Evolutionary conservation across 768 basidiomycete species (phyloP), one percentile per base, ranked within the genome.

Genomic region (Leccinum aurantiacum): DNA sequence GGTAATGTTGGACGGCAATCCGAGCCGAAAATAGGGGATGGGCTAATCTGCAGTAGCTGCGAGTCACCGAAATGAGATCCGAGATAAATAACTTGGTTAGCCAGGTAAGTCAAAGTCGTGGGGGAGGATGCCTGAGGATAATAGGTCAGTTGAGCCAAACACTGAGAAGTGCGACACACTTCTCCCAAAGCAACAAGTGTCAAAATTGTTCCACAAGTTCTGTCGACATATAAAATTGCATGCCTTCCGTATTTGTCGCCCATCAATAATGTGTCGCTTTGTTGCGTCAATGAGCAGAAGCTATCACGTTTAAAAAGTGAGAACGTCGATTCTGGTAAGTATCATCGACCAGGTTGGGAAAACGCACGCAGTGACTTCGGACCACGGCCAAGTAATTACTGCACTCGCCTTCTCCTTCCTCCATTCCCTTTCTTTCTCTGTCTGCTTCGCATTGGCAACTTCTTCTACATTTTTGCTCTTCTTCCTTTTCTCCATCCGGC

Each of bases 51-150:
- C 2, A 95, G 65, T 10, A 95, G 74, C 63, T 93, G 90, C 1
- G 92, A 89, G 69, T 95, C 87, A 17, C 91, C 92, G 15, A 82
- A 77, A 64, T 93, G 89, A 6, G 93, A 95, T 17, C 93, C 91
- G 22, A 94, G 77, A 67, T 87, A 96, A 8, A 94, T 62, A 9
- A 82, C 74, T 70, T 91, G 87, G 51, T 84, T 80, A 6, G 85
- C 79, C 13, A 97, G 79, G 65, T 93, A 88, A 1, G 89, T 85
- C 60, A 96, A 68, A 11, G 85, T 81, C 10, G 80, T 89, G 0
- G 92, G 77, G 10, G 91, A 79, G 1, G 93, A 90, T 31, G 83
- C 82, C 91, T 93, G 56, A 13, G 27, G 29, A 13, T 44, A 46
- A 55, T 1, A 61, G 15, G 49, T 67, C 3, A 59, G 47, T 46